A percentile compares a stretch with the other conserved stretches of the same genome.
phyloP scores from a whole-genome alignment of 2,329 filamentous ascomycete species.

The Ophiocordyceps unilateralis region DNA sequence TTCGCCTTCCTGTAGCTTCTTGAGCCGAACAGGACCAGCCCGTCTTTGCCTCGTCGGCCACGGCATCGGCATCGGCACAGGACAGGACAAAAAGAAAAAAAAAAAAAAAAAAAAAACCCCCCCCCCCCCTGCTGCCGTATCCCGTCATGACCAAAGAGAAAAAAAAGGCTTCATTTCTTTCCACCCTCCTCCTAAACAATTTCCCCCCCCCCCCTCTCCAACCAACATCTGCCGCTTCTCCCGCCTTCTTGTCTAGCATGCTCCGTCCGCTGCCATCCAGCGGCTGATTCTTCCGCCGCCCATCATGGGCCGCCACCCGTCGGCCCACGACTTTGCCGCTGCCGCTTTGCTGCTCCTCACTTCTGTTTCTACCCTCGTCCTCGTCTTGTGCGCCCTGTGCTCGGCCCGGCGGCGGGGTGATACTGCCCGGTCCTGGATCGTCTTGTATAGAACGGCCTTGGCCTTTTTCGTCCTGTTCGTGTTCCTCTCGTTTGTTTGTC shows the following conservation, averaged over 20 bases:
- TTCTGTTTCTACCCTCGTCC: conserved; percentile 5
- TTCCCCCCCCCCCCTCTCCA: no score
- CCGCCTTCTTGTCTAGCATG: no score
- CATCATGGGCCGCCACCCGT: background rate
- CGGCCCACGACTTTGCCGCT: background rate
- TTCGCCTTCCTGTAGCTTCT: background rate
- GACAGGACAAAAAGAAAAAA: no score
- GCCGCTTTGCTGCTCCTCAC: conserved; percentile 3
- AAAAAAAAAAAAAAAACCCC: no score
- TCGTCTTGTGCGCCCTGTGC: conserved; percentile 9
- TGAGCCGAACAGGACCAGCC: background rate
- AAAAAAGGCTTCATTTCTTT: no score
- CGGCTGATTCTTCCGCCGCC: background rate
- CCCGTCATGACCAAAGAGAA: no score
- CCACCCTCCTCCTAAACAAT: no score
- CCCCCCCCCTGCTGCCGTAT: no score
- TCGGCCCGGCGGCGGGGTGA: conserved; percentile 8
- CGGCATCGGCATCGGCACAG: no score
- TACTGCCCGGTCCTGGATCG: conserved; percentile 8
- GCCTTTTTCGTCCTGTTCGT: conserved; percentile 10
- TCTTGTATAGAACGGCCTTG: conserved; percentile 9
- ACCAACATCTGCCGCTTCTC: no score
- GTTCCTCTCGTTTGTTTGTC: background rate
- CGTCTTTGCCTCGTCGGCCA: no score
- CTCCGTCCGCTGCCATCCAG: background rate